These are phyloP conservation scores for Penicillium macrosclerotiorum DNA, from an alignment of 495 filamentous ascomycete genomes.

Conservation along the genomic window DNA sequence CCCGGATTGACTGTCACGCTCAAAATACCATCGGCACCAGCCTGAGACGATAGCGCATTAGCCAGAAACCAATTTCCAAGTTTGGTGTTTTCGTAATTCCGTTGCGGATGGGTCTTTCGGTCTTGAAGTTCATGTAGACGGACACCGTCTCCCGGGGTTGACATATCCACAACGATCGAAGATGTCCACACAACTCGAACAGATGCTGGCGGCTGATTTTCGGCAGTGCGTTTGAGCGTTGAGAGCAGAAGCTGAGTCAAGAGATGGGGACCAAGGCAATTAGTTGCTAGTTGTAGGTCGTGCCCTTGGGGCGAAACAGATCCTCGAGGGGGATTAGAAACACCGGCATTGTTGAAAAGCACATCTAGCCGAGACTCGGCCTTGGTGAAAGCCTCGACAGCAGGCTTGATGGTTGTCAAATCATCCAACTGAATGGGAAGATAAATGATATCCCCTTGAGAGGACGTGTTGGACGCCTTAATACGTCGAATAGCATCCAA, in stretches of 20 bases:
- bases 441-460: conserved; percentile 35
- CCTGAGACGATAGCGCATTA: conserved; percentile 7
- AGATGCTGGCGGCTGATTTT: not conserved
- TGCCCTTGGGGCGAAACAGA: conserved; percentile 31
- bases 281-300: conserved; percentile 40
- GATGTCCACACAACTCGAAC: conserved; percentile 13
- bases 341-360: conserved; percentile 57
- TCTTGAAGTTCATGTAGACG: conserved; percentile 1
- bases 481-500: conserved; percentile 34
- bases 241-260: conserved; percentile 34
- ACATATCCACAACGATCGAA: conserved; percentile 7
- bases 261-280: conserved; percentile 36
- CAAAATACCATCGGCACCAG: conserved; percentile 21
- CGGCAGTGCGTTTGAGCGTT: not conserved
- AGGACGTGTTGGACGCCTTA: conserved; percentile 3
- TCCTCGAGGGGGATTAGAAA: conserved; percentile 31
- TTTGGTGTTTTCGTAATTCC: conserved; percentile 24
- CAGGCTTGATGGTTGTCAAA: conserved; percentile 46
- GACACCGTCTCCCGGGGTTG: not conserved
- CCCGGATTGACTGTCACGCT: conserved; percentile 21
- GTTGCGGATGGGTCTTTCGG: conserved; percentile 2
- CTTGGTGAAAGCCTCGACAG: conserved; percentile 38
- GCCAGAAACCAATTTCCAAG: conserved; percentile 30
- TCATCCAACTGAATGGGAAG: conserved; percentile 48
- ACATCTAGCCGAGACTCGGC: conserved; percentile 48